These are phyloP conservation scores for Malassezia arunalokei DNA, from an alignment of 1,284 basidiomycete species.

Conservation along the genomic window DNA sequence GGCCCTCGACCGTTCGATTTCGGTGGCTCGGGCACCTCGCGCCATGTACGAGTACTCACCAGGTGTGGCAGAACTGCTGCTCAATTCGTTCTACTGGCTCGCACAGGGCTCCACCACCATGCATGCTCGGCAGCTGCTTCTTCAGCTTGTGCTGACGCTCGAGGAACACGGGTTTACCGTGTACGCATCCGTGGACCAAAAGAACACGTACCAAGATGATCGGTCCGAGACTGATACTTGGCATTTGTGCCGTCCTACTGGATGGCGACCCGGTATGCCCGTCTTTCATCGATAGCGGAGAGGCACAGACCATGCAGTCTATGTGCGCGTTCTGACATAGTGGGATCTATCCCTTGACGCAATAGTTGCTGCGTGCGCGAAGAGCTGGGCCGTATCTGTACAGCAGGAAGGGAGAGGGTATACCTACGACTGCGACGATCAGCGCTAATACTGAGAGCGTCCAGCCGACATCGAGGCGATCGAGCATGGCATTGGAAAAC, in stretches of 20 bases:
- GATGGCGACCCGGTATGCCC: slow-evolving; percentile 4
- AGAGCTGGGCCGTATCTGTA: slow-evolving; percentile 26
- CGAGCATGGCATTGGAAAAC: slow-evolving; percentile 33
- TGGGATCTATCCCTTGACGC: background rate
- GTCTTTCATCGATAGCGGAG: background rate
- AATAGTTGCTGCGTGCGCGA: slow-evolving; percentile 26
- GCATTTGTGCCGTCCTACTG: slow-evolving; percentile 1
- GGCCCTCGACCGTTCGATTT: background rate
- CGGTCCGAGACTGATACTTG: slow-evolving; percentile 2
- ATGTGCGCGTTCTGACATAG: background rate
- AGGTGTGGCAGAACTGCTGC: background rate
- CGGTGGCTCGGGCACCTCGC: background rate
- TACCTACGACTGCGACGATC: slow-evolving; percentile 31
- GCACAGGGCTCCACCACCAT: background rate
- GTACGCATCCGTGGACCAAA: slow-evolving; percentile 4
- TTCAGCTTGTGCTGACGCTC: slow-evolving; percentile 4
- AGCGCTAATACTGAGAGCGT: slow-evolving; percentile 41
- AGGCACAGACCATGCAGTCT: background rate
- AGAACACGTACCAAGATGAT: background rate
- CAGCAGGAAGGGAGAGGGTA: slow-evolving; percentile 35
- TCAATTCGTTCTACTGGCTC: background rate
- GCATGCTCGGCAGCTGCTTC: background rate
- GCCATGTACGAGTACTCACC: background rate
- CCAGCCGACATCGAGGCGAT: slow-evolving; percentile 38
- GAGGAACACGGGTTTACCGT: slow-evolving; percentile 5